Evolutionary conservation across 192 early-diverging fungal genomes (phyloP).

Genomic region (Dissophora ornata): DNA sequence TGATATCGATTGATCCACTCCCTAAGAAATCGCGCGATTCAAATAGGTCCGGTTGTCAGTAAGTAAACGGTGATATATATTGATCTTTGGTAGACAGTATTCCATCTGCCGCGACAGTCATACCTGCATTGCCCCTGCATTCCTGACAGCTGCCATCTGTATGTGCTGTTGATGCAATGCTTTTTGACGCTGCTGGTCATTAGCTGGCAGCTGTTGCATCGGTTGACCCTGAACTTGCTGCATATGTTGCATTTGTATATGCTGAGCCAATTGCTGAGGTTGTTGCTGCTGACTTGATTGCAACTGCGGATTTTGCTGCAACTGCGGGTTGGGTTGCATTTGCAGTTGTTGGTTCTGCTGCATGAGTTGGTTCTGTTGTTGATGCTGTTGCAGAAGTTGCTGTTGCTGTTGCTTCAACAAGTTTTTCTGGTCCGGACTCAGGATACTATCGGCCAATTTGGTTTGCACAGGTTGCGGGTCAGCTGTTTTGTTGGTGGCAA

Average conservation of each 20-base stretch:
- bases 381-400: slow-evolving; percentile 24
- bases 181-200: slow-evolving; percentile 27
- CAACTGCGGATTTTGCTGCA: not conserved
- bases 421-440: slow-evolving; percentile 4
- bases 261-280: slow-evolving; percentile 5
- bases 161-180: slow-evolving; percentile 10
- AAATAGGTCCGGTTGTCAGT: no score
- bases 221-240: slow-evolving; percentile 25
- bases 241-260: slow-evolving; percentile 9
- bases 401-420: slow-evolving; percentile 26
- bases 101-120: not conserved
- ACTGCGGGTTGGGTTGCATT: slow-evolving; percentile 2
- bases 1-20: slow-evolving; percentile 17
- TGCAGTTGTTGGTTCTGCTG: not conserved
- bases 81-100: not conserved
- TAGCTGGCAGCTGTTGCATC: slow-evolving; percentile 9
- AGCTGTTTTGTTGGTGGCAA: no score
- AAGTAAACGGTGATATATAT: no score
- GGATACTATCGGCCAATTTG: no score
- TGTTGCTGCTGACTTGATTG: slow-evolving; percentile 1
- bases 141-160: slow-evolving; percentile 15
- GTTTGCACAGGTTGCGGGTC: no score
- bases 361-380: slow-evolving; percentile 14
- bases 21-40: not conserved
- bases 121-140: slow-evolving; percentile 15